A percentile compares a stretch with the other conserved stretches of the same genome.
These are phyloP conservation scores for Castanea sativa DNA, from an alignment of 306 rosid species.

Conservation along the genomic window DNA sequence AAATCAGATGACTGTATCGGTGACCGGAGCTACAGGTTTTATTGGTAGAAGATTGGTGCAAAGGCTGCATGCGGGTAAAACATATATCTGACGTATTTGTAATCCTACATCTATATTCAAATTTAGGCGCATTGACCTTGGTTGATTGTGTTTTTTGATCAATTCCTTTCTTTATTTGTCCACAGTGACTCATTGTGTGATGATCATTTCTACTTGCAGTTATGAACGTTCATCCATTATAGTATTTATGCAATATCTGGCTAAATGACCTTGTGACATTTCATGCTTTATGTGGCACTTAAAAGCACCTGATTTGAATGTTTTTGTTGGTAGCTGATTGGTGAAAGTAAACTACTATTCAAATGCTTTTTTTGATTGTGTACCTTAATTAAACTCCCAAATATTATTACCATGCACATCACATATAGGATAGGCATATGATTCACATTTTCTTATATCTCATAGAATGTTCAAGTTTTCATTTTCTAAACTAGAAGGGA, in stretches of 20 bases:
- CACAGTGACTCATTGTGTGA: neutral
- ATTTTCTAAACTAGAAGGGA: neutral
- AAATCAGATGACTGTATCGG: slow-evolving; percentile 64
- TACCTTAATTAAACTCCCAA: neutral
- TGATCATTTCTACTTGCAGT: neutral
- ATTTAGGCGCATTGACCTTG: neutral
- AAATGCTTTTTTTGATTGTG: neutral
- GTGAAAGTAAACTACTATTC: neutral
- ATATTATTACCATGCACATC: slow-evolving; percentile 1
- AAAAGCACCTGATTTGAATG: neutral
- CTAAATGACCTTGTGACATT: neutral
- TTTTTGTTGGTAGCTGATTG: neutral
- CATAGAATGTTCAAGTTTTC: neutral
- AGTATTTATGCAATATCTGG: neutral
- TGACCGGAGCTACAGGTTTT: slow-evolving; percentile 98
- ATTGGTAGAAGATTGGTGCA: slow-evolving; percentile 90
- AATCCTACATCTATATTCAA: neutral
- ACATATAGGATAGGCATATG: slow-evolving; percentile 1
- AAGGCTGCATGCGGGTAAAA: slow-evolving; percentile 77
- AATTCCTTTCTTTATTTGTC: neutral
- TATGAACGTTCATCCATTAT: neutral
- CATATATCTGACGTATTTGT: neutral
- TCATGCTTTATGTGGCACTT: neutral
- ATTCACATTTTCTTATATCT: neutral
- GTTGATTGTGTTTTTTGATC: neutral